Percentiles rank a stretch among this genome's conserved stretches.
Evolutionary conservation across 306 rosid species (phyloP).

Genomic region (Cucumis melo): DNA sequence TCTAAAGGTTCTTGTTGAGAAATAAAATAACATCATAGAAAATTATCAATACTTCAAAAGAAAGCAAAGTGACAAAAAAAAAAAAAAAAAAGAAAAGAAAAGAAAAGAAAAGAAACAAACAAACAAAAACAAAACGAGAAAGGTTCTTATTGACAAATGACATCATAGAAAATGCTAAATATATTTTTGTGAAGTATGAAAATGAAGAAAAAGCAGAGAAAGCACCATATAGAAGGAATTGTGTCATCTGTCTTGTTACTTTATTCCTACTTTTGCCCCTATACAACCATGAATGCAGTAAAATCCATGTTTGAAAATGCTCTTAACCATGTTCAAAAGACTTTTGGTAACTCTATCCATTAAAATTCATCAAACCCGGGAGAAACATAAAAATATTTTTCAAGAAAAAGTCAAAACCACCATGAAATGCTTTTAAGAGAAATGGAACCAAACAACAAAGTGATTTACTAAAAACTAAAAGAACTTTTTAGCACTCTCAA

Average conservation of each 20-base stretch:
- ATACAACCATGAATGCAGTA: background rate
- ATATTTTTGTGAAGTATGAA: background rate
- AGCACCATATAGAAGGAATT: background rate
- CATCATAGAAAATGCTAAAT: background rate
- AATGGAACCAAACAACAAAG: background rate
- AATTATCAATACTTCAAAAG: background rate
- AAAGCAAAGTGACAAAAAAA: background rate
- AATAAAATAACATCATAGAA: background rate
- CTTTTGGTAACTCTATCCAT: background rate
- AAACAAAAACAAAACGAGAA: background rate
- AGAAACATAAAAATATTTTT: background rate
- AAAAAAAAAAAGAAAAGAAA: background rate
- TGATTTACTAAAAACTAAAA: background rate
- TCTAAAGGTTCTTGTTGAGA: background rate
- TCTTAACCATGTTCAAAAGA: background rate
- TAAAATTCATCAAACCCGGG: background rate
- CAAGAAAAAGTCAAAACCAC: background rate
- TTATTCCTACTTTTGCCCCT: background rate
- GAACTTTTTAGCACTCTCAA: background rate
- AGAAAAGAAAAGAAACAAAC: too few species aligned
- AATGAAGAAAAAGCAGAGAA: background rate
- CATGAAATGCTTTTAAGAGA: background rate
- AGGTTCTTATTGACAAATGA: background rate
- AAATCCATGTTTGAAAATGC: background rate
- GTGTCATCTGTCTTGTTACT: background rate